Evolutionary conservation across 2,329 filamentous ascomycete genomes (phyloP).

Genomic region (Saccharata proteae): DNA sequence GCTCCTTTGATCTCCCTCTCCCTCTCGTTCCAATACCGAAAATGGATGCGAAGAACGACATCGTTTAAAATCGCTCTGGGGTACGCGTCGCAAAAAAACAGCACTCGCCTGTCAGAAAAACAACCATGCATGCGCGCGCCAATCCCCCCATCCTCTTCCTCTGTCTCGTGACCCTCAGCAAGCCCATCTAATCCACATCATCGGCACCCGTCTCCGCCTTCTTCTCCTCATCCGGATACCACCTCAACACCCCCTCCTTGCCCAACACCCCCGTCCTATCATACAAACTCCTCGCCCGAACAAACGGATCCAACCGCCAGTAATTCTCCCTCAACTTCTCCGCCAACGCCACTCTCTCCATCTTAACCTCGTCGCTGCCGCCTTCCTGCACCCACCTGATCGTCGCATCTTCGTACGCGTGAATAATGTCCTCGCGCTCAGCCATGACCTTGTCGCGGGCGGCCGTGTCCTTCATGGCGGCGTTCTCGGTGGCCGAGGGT

Average conservation of each 20-base stretch:
- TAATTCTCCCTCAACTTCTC: conserved; percentile 60
- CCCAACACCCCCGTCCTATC: conserved; percentile 67
- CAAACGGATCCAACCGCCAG: conserved; percentile 79
- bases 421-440: conserved; percentile 53
- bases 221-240: conserved; percentile 42
- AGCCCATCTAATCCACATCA: conserved; percentile 21
- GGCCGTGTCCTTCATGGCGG: conserved; percentile 49
- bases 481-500: conserved; percentile 64
- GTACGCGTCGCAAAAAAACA: no score
- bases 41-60: no score
- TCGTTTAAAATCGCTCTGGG: no score
- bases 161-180: no score
- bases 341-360: conserved; percentile 50
- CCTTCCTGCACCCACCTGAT: conserved; percentile 56
- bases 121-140: no score
- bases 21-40: no score
- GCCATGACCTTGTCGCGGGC: conserved; percentile 52
- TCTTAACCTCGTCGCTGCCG: conserved; percentile 28
- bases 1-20: no score
- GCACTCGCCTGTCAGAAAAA: no score
- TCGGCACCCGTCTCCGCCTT: conserved; percentile 18
- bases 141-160: no score
- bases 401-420: conserved; percentile 63
- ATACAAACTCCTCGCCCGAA: conserved; percentile 72
- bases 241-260: conserved; percentile 54